Evolutionary conservation across 2,329 filamentous ascomycete genomes (phyloP).

Genomic region (Basipetospora chlamydospora): DNA sequence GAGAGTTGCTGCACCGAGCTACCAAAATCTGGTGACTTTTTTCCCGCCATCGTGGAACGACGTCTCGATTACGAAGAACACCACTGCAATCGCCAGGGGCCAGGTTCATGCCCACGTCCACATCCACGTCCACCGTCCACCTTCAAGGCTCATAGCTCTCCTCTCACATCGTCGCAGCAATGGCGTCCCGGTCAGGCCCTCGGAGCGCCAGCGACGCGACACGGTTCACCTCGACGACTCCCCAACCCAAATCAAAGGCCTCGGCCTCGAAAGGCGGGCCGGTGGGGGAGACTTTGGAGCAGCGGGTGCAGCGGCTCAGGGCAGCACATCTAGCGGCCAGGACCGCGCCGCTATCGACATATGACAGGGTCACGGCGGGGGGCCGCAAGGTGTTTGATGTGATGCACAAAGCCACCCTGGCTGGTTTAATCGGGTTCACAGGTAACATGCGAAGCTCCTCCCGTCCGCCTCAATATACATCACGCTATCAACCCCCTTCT

Average conservation of each 20-base stretch:
- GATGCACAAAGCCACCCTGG: slow-evolving; percentile 39
- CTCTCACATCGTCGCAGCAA: slow-evolving; percentile 10
- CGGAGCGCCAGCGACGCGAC: slow-evolving; percentile 68
- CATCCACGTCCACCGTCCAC: background rate
- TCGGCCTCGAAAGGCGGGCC: slow-evolving; percentile 15
- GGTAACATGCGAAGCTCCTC: slow-evolving; percentile 24
- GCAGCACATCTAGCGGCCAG: slow-evolving; percentile 54
- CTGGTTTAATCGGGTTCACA: slow-evolving; percentile 40
- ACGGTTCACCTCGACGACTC: slow-evolving; percentile 42
- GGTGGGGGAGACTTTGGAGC: slow-evolving; percentile 47
- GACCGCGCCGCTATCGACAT: slow-evolving; percentile 37
- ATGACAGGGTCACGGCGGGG: slow-evolving; percentile 33
- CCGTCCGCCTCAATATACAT: too few relatives aligned
- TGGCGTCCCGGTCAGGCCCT: slow-evolving; percentile 32
- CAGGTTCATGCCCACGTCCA: too few relatives aligned
- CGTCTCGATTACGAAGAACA: too few relatives aligned
- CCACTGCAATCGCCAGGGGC: too few relatives aligned
- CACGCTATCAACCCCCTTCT: too few relatives aligned
- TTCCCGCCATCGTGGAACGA: background rate
- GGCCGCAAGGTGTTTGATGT: slow-evolving; percentile 38
- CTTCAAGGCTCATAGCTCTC: background rate
- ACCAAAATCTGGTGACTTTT: slow-evolving; percentile 5
- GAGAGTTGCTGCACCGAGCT: too few relatives aligned
- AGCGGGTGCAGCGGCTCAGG: slow-evolving; percentile 54
- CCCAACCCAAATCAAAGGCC: slow-evolving; percentile 53